Percentiles rank a stretch among this genome's conserved stretches.
These are phyloP conservation scores for Rhododendron mucronatum DNA, from an alignment of 148 eudicot species.

Conservation along the genomic window DNA sequence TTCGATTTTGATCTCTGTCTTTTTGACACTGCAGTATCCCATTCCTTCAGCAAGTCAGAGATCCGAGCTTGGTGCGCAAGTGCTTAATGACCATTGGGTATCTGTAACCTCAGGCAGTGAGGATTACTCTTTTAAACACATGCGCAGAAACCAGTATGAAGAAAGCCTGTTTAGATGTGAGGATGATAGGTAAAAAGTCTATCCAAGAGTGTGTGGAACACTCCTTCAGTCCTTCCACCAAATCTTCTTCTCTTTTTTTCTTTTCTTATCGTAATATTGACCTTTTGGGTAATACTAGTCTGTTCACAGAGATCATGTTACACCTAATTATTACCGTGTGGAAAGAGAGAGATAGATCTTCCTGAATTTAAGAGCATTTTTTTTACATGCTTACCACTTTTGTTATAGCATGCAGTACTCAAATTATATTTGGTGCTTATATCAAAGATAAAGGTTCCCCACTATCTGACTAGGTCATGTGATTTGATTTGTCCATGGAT, in stretches of 20 bases:
- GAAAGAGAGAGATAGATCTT: background rate
- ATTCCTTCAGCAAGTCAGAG: conserved; percentile 87
- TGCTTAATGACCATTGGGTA: conserved; percentile 91
- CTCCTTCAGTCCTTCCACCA: background rate
- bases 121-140: conserved; percentile 96
- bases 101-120: conserved; percentile 99
- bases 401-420: background rate
- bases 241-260: background rate
- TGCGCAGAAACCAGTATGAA: conserved; percentile 98
- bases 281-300: background rate
- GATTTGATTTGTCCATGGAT: background rate
- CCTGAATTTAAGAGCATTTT: background rate
- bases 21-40: conserved; percentile 62
- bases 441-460: background rate
- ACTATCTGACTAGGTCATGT: background rate
- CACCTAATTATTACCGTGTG: background rate
- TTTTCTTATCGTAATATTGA: background rate
- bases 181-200: conserved; percentile 76
- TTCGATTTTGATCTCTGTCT: conserved; percentile 1
- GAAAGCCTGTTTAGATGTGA: conserved; percentile 99
- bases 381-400: background rate
- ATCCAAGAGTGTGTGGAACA: background rate
- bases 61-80: conserved; percentile 81
- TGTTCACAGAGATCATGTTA: background rate
- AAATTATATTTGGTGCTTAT: background rate